Evolutionary conservation across 352 stramenopile genomes (phyloP).

Genomic region (Phytophthora fragariae): DNA sequence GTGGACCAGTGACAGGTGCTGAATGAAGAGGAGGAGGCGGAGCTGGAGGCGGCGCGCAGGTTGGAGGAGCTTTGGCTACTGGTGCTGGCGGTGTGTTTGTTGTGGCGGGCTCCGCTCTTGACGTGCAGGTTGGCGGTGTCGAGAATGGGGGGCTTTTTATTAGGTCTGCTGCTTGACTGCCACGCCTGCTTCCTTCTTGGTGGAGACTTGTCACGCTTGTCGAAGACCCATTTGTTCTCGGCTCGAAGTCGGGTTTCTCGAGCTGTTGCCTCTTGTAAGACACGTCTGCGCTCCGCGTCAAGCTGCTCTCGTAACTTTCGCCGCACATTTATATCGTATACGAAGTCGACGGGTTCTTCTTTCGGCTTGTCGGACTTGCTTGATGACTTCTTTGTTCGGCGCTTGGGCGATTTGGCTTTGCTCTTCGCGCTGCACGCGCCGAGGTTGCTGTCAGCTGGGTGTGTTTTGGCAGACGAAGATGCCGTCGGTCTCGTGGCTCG

Average conservation of each 20-base stretch:
- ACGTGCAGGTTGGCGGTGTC: neutral
- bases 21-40: slow-evolving; percentile 1
- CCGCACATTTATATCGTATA: slow-evolving; percentile 71
- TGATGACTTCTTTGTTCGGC: neutral
- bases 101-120: neutral
- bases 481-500: slow-evolving; percentile 26
- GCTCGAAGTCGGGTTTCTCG: slow-evolving; percentile 55
- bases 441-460: slow-evolving; percentile 7
- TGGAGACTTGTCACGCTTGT: slow-evolving; percentile 21
- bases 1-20: slow-evolving; percentile 33
- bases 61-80: neutral
- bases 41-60: neutral
- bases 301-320: slow-evolving; percentile 64
- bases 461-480: slow-evolving; percentile 19
- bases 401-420: neutral
- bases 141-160: slow-evolving; percentile 3
- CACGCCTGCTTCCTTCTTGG: slow-evolving; percentile 24
- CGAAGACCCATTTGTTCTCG: slow-evolving; percentile 57
- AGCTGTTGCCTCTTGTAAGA: slow-evolving; percentile 35
- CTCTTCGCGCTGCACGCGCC: neutral
- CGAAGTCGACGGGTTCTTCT: slow-evolving; percentile 59
- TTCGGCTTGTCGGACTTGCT: slow-evolving; percentile 1
- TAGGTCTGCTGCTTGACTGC: slow-evolving; percentile 7
- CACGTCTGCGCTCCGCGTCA: slow-evolving; percentile 53
- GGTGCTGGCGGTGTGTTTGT: slow-evolving; percentile 4